phyloP scores from a whole-genome alignment of 805 yeast species.

The Zygoascus biomembranicola region DNA sequence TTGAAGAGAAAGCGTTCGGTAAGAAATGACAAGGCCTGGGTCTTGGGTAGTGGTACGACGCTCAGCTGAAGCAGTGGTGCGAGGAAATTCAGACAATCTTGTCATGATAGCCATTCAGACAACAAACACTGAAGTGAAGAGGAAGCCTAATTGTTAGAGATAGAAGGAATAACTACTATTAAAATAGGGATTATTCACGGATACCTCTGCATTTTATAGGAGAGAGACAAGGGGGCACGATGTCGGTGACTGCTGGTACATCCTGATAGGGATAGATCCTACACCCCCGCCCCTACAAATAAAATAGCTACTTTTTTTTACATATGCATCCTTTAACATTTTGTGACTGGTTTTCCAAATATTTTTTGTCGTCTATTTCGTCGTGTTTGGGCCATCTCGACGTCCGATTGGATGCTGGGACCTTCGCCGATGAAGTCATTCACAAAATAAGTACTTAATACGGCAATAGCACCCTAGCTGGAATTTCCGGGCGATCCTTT shows the following conservation, averaged over 20 bases:
- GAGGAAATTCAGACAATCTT: neutral
- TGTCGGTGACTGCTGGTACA: neutral
- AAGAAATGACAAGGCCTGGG: neutral
- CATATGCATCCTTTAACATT: neutral
- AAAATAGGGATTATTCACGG: neutral
- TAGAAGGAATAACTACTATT: neutral
- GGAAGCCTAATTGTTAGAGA: neutral
- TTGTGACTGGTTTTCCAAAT: neutral
- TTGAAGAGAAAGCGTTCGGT: slow-evolving; percentile 10
- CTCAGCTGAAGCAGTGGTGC: neutral
- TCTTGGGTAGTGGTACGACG: neutral
- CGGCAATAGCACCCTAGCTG: neutral
- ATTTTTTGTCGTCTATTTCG: neutral
- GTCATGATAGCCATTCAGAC: neutral
- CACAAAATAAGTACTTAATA: neutral
- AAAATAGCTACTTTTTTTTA: no score
- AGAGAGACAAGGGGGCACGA: neutral
- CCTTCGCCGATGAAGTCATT: neutral
- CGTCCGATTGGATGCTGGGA: neutral
- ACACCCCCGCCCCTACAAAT: no score
- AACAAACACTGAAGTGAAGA: neutral
- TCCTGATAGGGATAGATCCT: neutral
- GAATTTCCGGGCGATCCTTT: neutral
- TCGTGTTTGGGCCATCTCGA: neutral
- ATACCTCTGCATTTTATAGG: neutral